Conservation (phyloP, 148 eudicot species). For the Silene latifolia region DNA sequence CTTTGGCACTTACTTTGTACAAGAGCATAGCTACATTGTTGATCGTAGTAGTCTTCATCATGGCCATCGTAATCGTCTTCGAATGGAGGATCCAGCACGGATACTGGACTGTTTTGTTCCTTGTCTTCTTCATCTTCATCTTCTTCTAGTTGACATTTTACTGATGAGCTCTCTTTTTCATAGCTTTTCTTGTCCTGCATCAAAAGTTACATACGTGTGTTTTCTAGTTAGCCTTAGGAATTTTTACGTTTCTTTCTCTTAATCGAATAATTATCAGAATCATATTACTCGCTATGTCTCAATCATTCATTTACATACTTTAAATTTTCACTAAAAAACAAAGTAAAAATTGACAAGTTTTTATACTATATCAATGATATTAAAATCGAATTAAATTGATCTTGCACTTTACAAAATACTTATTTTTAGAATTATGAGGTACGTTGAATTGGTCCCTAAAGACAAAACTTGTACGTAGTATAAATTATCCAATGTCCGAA, state of each 20-base stretch:
- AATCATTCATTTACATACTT: too few relatives aligned
- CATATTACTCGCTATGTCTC: too few relatives aligned
- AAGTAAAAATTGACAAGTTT: too few relatives aligned
- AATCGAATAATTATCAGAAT: too few relatives aligned
- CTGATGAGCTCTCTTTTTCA: conserved; percentile 24
- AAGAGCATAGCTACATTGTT: conserved; percentile 63
- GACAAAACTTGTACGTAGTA: too few relatives aligned
- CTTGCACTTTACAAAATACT: too few relatives aligned
- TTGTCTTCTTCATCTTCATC: conserved; percentile 63
- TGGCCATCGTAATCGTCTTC: conserved; percentile 56
- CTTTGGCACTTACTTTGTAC: conserved; percentile 64
- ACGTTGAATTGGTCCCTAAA: too few relatives aligned
- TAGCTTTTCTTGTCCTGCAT: conserved; percentile 35
- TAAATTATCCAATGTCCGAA: too few relatives aligned
- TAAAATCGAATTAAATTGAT: too few relatives aligned
- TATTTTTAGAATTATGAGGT: too few relatives aligned
- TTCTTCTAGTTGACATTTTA: conserved; percentile 16
- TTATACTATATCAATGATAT: too few relatives aligned
- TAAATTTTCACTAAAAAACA: too few relatives aligned
- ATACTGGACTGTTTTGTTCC: conserved; percentile 90
- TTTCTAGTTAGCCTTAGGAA: background rate
- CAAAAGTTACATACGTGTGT: background rate
- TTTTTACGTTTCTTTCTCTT: background rate
- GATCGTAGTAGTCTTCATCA: conserved; percentile 34
- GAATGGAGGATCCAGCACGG: conserved; percentile 72